These are phyloP conservation scores for Coprinopsis marcescibilis DNA, from an alignment of 768 basidiomycete genomes.

Conservation along the genomic window DNA sequence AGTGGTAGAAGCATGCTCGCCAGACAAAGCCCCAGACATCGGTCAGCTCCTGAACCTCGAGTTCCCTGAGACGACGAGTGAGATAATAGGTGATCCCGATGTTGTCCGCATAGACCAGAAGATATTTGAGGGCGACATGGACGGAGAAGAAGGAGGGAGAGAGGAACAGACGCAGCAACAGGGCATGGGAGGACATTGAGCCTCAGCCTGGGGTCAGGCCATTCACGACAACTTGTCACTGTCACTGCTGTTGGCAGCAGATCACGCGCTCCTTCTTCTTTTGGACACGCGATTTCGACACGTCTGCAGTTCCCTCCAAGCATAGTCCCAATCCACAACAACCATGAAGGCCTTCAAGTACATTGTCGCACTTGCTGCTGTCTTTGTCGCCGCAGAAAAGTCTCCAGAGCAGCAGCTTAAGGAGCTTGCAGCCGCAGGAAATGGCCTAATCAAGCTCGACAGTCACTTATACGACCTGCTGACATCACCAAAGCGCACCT, in stretches of 20 bases:
- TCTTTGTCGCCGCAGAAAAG: constrained; percentile 22
- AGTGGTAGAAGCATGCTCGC: constrained; percentile 33
- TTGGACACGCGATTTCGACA: constrained; percentile 15
- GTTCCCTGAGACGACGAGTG: constrained; percentile 62
- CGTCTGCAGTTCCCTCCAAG: constrained; percentile 22
- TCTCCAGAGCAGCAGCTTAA: constrained; percentile 52
- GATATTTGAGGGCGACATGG: constrained; percentile 88
- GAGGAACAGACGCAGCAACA: constrained; percentile 87
- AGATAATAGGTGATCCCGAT: constrained; percentile 91
- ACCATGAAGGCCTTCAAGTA: constrained; percentile 23
- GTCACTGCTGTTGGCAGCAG: background rate
- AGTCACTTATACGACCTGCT: constrained; percentile 71
- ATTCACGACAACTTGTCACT: constrained; percentile 1
- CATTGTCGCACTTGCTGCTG: constrained; percentile 25
- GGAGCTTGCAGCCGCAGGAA: constrained; percentile 61
- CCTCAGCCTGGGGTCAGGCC: background rate
- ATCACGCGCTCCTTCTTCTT: constrained; percentile 12
- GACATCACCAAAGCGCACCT: constrained; percentile 69
- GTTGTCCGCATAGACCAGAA: constrained; percentile 76
- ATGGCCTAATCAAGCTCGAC: constrained; percentile 81
- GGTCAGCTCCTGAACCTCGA: constrained; percentile 64
- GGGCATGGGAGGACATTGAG: constrained; percentile 66
- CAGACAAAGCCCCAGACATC: constrained; percentile 91
- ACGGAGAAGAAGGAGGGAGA: constrained; percentile 91
- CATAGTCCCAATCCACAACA: constrained; percentile 5